Percentiles rank a stretch among this genome's conserved stretches.
phyloP scores from a whole-genome alignment of 495 filamentous ascomycete genomes.

The Penicillium coffeae region DNA sequence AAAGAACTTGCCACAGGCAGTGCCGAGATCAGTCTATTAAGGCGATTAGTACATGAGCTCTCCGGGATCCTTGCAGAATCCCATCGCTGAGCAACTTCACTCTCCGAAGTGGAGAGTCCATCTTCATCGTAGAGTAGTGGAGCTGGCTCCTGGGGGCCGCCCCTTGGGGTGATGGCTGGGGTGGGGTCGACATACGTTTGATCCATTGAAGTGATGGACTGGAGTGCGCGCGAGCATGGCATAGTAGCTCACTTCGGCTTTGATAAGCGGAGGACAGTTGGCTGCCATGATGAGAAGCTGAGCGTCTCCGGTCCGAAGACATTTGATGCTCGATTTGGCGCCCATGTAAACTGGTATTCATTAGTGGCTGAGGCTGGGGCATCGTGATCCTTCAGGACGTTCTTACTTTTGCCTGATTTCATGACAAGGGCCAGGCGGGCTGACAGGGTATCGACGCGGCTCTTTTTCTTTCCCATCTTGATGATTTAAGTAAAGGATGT shows the following conservation, averaged over 20 bases:
- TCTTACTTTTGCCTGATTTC: slow-evolving; percentile 78
- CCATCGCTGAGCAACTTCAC: slow-evolving; percentile 56
- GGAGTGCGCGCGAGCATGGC: slow-evolving; percentile 91
- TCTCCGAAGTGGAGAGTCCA: slow-evolving; percentile 48
- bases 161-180: slow-evolving; percentile 9
- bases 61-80: slow-evolving; percentile 23
- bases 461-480: slow-evolving; percentile 77
- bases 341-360: slow-evolving; percentile 63
- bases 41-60: slow-evolving; percentile 9
- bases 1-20: slow-evolving; percentile 80
- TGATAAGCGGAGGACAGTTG: slow-evolving; percentile 94
- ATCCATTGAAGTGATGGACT: slow-evolving; percentile 96
- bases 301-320: slow-evolving; percentile 65
- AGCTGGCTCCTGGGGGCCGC: slow-evolving; percentile 26
- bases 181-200: slow-evolving; percentile 74
- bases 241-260: slow-evolving; percentile 92
- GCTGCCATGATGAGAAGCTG: slow-evolving; percentile 76
- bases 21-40: slow-evolving; percentile 47
- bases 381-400: slow-evolving; percentile 3
- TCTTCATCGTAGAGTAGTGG: slow-evolving; percentile 31
- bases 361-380: slow-evolving; percentile 7
- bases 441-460: slow-evolving; percentile 87
- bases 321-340: slow-evolving; percentile 96
- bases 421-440: slow-evolving; percentile 91
- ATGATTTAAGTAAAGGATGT: slow-evolving; percentile 8